Base-by-base conservation (phyloP, 2,329 filamentous ascomycete species). In the Paracorniculantispora psalliotae region DNA sequence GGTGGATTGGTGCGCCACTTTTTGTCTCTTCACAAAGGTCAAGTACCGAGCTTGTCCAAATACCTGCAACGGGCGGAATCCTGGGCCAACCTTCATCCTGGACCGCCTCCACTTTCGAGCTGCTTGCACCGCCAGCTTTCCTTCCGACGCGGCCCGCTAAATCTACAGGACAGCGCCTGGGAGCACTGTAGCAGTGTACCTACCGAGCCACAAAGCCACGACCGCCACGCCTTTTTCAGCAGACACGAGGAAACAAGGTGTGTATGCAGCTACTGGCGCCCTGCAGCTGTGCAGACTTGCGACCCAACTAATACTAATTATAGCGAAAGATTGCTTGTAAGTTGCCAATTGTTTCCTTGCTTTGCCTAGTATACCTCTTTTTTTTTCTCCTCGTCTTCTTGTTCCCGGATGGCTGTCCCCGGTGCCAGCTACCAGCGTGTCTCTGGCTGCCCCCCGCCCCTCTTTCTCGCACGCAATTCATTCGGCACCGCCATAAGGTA, bases 21-120 rank as follows among this genome's bases (percentile, higher is more conserved):
- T n/a, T n/a, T n/a, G n/a, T n/a, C n/a, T n/a, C n/a, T n/a, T n/a
- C n/a, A n/a, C n/a, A n/a, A n/a, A n/a, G n/a, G n/a, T n/a, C n/a
- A n/a, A n/a, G n/a, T n/a, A n/a, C n/a, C n/a, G n/a, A n/a, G n/a
- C n/a, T n/a, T n/a, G n/a, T n/a, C n/a, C n/a, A n/a, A n/a, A n/a
- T n/a, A n/a, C n/a, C 30, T n/a, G 26, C 51, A 54, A 54, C 39
- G 51, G 51, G 51, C 51, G 51, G 51, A 46, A 54, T 13, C 51
- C 26, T 54, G 51, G 51, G 17, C 39, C 51, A 54, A 54, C 51
- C 51, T 35, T 19, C 35, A 23, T 44, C 39, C 51, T 28, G 51
- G 6, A 4, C 33, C 33, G 33, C 12, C 39, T 54, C 51, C 51
- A 54, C 51, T 35, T 13, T 39, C 51, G 26, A 54, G 51, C 43